Conservation (phyloP, 2,329 filamentous ascomycete genomes). For the Cryphonectria parasitica region DNA sequence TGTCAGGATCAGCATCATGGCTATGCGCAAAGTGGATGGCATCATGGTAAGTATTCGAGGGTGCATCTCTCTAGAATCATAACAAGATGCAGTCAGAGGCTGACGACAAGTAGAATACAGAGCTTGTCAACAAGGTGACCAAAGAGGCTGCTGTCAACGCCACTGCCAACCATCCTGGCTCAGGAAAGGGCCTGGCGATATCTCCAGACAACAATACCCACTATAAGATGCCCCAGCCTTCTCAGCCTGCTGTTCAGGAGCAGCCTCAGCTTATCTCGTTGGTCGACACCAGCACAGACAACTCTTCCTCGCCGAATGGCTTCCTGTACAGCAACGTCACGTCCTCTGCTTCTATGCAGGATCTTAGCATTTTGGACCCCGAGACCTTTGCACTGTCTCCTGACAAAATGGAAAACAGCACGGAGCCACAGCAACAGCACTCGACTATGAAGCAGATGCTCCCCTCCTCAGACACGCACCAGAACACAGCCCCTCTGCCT, state of each 20-base stretch:
- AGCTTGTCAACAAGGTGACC: not conserved
- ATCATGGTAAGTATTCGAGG: not conserved
- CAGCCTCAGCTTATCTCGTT: not conserved
- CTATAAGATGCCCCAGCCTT: not conserved
- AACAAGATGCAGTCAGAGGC: not conserved
- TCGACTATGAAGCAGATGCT: not conserved
- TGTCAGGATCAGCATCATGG: not conserved
- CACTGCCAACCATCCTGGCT: not conserved
- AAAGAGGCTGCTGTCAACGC: not conserved
- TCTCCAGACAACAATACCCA: not conserved
- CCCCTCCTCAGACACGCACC: not conserved
- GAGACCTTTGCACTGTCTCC: not conserved
- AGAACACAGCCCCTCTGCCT: not conserved
- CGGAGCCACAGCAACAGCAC: not conserved
- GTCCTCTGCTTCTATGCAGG: not conserved
- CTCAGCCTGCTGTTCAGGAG: not conserved
- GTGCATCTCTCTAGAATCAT: not conserved
- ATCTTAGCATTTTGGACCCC: not conserved
- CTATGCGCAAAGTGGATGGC: not conserved
- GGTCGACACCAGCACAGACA: not conserved
- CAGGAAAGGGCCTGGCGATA: not conserved
- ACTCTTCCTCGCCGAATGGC: not conserved
- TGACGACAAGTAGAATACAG: not conserved
- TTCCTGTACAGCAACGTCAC: not conserved
- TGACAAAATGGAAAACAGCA: not conserved